Percentiles rank a stretch among this genome's conserved stretches.
phyloP scores from a whole-genome alignment of 495 filamentous ascomycete genomes.

The Neurospora sp. region DNA sequence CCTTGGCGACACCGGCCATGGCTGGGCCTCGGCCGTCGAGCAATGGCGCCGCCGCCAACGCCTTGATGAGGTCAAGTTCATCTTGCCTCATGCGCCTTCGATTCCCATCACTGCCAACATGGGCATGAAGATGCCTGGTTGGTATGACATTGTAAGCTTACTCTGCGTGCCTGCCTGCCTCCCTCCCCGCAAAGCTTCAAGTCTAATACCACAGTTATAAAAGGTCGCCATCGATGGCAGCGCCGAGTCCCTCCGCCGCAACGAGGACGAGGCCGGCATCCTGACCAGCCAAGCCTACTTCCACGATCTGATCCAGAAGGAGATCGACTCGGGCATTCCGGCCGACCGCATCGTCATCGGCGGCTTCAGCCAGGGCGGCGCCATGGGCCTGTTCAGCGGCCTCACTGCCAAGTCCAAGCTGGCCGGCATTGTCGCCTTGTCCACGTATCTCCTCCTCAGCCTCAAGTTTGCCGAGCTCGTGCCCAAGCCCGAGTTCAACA shows the following conservation, averaged over 20 bases:
- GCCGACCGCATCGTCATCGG: slow-evolving; percentile 76
- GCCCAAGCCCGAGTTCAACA: slow-evolving; percentile 57
- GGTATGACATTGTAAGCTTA: slow-evolving; percentile 78
- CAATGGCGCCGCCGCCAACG: slow-evolving; percentile 77
- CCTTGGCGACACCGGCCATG: slow-evolving; percentile 58
- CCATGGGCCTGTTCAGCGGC: slow-evolving; percentile 49
- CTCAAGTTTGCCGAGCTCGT: slow-evolving; percentile 58
- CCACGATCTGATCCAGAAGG: slow-evolving; percentile 68
- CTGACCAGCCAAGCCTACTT: slow-evolving; percentile 62
- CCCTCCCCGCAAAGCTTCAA: neutral
- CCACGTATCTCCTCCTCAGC: slow-evolving; percentile 69
- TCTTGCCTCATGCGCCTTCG: slow-evolving; percentile 85
- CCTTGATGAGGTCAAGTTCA: slow-evolving; percentile 83
- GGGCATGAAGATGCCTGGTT: slow-evolving; percentile 79
- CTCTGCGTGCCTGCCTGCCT: neutral
- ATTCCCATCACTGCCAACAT: slow-evolving; percentile 83
- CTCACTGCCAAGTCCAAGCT: slow-evolving; percentile 66
- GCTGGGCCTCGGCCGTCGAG: slow-evolving; percentile 74
- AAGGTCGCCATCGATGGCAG: slow-evolving; percentile 24
- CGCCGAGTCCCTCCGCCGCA: slow-evolving; percentile 34
- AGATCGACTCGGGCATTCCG: slow-evolving; percentile 75
- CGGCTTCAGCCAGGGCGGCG: slow-evolving; percentile 49
- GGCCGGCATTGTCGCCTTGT: slow-evolving; percentile 79
- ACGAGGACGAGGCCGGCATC: slow-evolving; percentile 75
- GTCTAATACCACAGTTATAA: neutral